Percentiles rank a stretch among this genome's conserved stretches.
Evolutionary conservation across 495 filamentous ascomycete genomes (phyloP).

Genomic region (Penicillium turbatum): DNA sequence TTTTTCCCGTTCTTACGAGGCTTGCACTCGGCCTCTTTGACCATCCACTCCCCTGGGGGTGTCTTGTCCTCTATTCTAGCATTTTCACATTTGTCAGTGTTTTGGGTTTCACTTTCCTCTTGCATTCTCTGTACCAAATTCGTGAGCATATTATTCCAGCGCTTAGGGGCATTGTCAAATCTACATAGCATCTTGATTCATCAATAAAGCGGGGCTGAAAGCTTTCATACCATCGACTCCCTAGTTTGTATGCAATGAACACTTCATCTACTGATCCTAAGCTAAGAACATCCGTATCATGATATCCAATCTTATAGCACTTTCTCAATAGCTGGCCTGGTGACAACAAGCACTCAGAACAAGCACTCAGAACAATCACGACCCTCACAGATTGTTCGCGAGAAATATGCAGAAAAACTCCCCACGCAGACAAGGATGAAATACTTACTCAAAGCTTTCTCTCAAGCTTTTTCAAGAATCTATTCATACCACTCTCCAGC

Average conservation of each 20-base stretch:
- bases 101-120: conserved; percentile 2
- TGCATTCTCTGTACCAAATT: conserved; percentile 20
- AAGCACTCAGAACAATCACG: background rate
- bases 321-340: background rate
- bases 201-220: conserved; percentile 9
- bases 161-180: conserved; percentile 23
- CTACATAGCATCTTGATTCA: conserved; percentile 7
- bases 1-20: background rate
- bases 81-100: conserved; percentile 2
- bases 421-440: background rate
- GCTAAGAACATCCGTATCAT: background rate
- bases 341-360: too few species aligned
- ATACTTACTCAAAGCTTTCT: conserved; percentile 60
- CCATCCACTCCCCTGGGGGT: background rate
- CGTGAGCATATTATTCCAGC: conserved; percentile 27
- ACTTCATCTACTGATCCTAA: background rate
- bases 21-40: background rate
- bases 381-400: background rate
- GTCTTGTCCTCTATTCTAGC: conserved; percentile 5
- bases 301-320: background rate
- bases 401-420: background rate
- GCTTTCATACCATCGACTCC: background rate
- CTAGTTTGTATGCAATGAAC: background rate
- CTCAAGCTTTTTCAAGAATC: conserved; percentile 85
- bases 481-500: conserved; percentile 72